phyloP scores from a whole-genome alignment of 2,329 filamentous ascomycete species.

The Nothophaeocryptopus gaeumannii region DNA sequence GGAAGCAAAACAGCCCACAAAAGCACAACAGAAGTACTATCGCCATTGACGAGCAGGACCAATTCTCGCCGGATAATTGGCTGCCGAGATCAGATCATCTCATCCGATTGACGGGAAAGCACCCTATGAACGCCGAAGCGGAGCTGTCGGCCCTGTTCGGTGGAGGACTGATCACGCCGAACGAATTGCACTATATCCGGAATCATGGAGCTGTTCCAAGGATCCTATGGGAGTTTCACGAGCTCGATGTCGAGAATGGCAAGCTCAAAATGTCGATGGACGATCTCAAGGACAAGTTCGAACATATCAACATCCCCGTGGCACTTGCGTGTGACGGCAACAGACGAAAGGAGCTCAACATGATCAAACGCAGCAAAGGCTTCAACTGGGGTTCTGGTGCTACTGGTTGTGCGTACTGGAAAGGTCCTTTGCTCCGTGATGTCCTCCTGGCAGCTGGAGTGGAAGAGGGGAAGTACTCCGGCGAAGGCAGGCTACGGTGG shows the following conservation, averaged over 20 bases:
- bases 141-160: slow-evolving; percentile 44
- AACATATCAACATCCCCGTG: slow-evolving; percentile 49
- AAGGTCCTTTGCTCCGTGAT: slow-evolving; percentile 46
- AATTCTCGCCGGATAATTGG: slow-evolving; percentile 55
- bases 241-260: slow-evolving; percentile 47
- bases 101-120: slow-evolving; percentile 53
- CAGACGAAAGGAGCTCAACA: slow-evolving; percentile 53
- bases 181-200: slow-evolving; percentile 52
- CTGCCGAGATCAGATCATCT: slow-evolving; percentile 48
- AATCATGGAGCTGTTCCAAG: slow-evolving; percentile 55
- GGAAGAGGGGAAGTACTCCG: slow-evolving; percentile 18
- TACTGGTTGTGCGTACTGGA: slow-evolving; percentile 53
- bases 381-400: slow-evolving; percentile 50
- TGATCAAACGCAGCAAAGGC: slow-evolving; percentile 49
- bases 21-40: slow-evolving; percentile 33
- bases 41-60: slow-evolving; percentile 50
- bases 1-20: slow-evolving; percentile 40
- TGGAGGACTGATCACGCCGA: slow-evolving; percentile 50
- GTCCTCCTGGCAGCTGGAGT: slow-evolving; percentile 46
- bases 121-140: slow-evolving; percentile 53
- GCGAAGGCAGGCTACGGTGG: slow-evolving; percentile 36
- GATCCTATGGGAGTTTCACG: slow-evolving; percentile 51
- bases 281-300: slow-evolving; percentile 44
- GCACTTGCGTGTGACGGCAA: slow-evolving; percentile 52
- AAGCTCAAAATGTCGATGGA: slow-evolving; percentile 45